Base-by-base conservation (phyloP, 2,329 filamentous ascomycete genomes). In the Cyanodermella asteris region DNA sequence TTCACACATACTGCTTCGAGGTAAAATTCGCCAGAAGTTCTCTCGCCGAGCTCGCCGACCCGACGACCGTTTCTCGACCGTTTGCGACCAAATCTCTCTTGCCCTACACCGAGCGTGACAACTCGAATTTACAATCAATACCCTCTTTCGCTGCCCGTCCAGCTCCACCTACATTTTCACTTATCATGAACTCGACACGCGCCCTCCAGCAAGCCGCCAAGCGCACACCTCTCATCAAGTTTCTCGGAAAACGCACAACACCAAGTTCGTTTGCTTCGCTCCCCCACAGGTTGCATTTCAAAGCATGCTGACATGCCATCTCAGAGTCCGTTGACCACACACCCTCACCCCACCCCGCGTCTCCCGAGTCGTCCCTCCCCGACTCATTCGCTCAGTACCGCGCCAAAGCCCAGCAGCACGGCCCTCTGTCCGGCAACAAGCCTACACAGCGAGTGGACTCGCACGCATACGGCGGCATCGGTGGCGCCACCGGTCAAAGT, bases 401-500 rank as follows among this genome's bases (percentile, higher is more conserved):
- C 34, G 50, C 61, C 37, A 63, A 67, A 49, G 66, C 64, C 24
- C 61, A 66, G 42, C 64, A 70, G 42, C 66, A 72, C 45, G 66
- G 66, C 27, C 66, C 66, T n/a, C 53, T 71, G 25, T 41, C 39
- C 28, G 37, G 33, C 28, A 36, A 39, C 26, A 41, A 43, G 14
- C 18, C 23, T 6, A 16, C 20, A 18, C 14, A 16, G n/a, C 15
- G 19, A 9, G 13, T 24, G 16, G 6, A 14, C 4, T 14, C 17
- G n/a, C 20, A 18, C 18, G 40, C 44, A 5, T 44, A 43, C 38
- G 44, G 50, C 26, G 38, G 37, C 26, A 46, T 57, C 32, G 77
- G 77, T 35, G 64, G 65, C 39, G 46, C 56, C 28, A 48, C 74
- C 7, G 82, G 78, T 28, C 53, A 66, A 31, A 55, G 71, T 18